Conservation (phyloP, 805 yeast genomes). For the Nakazawaea holstii region DNA sequence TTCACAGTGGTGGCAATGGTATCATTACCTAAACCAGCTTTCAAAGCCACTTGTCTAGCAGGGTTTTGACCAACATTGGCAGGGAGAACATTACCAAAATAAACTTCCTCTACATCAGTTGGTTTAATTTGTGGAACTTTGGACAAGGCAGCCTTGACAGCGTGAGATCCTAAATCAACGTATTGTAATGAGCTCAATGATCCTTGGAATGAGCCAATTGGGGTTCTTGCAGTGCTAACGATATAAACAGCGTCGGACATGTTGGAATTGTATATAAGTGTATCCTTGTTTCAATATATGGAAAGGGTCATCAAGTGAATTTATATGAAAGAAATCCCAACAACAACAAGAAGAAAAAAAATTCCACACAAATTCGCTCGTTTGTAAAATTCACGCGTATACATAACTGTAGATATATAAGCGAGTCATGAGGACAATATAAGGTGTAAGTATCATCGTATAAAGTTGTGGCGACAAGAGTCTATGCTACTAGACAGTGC, state of each 20-base stretch:
- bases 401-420: too few relatives aligned
- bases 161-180: slow-evolving; percentile 87
- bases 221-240: slow-evolving; percentile 90
- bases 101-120: slow-evolving; percentile 77
- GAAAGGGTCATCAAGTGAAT: background rate
- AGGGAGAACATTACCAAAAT: slow-evolving; percentile 87
- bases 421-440: too few relatives aligned
- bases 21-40: slow-evolving; percentile 77
- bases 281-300: background rate
- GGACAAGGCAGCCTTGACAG: slow-evolving; percentile 82
- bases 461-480: too few relatives aligned
- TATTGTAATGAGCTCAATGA: slow-evolving; percentile 66
- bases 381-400: background rate
- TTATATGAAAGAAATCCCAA: background rate
- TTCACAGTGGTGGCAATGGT: slow-evolving; percentile 87
- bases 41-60: slow-evolving; percentile 94
- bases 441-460: too few relatives aligned
- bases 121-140: slow-evolving; percentile 80
- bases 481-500: too few relatives aligned
- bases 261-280: background rate
- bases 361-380: background rate
- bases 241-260: slow-evolving; percentile 59
- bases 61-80: slow-evolving; percentile 97
- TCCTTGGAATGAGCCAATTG: slow-evolving; percentile 94
- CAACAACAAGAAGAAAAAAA: background rate